A percentile compares a stretch with the other conserved stretches of the same genome.
Evolutionary conservation across 179 eudicot species (phyloP).

Genomic region (Spergularia azorica): DNA sequence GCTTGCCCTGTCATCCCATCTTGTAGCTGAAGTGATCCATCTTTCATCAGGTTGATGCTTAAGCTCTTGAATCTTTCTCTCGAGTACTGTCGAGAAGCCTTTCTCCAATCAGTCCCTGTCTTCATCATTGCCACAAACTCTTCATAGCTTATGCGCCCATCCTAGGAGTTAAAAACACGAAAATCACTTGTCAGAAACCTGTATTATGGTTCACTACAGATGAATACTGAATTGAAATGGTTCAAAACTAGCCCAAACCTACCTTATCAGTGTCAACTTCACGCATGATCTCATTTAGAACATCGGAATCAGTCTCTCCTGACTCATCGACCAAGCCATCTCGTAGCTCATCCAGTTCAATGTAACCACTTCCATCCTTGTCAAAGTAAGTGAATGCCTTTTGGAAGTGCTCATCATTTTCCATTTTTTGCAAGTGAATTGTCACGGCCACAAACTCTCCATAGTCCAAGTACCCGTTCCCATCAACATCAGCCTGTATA

Average conservation of each 20-base stretch:
- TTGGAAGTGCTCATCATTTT: constrained; percentile 89
- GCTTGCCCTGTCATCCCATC: constrained; percentile 74
- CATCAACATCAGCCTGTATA: constrained; percentile 88
- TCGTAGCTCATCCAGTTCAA: constrained; percentile 83
- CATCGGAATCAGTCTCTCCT: constrained; percentile 64
- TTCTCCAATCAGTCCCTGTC: constrained; percentile 96
- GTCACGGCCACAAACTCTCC: constrained; percentile 98
- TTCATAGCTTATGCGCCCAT: constrained; percentile 81
- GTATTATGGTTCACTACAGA: background rate
- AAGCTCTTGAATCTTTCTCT: constrained; percentile 89
- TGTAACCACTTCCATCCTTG: constrained; percentile 81
- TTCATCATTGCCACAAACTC: constrained; percentile 98
- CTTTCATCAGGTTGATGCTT: constrained; percentile 87
- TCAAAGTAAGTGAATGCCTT: constrained; percentile 86
- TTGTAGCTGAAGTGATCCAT: constrained; percentile 82
- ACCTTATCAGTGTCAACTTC: constrained; percentile 97
- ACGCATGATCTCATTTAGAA: constrained; percentile 74
- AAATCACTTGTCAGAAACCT: constrained; percentile 2
- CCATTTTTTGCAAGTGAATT: constrained; percentile 92
- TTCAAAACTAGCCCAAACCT: background rate
- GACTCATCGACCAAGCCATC: constrained; percentile 79
- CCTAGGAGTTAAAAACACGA: constrained; percentile 39
- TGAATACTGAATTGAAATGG: no score
- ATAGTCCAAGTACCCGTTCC: constrained; percentile 83
- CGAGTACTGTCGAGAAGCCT: constrained; percentile 92